Base-by-base conservation (phyloP, 1,284 basidiomycete species). In the Thecaphora frezii region DNA sequence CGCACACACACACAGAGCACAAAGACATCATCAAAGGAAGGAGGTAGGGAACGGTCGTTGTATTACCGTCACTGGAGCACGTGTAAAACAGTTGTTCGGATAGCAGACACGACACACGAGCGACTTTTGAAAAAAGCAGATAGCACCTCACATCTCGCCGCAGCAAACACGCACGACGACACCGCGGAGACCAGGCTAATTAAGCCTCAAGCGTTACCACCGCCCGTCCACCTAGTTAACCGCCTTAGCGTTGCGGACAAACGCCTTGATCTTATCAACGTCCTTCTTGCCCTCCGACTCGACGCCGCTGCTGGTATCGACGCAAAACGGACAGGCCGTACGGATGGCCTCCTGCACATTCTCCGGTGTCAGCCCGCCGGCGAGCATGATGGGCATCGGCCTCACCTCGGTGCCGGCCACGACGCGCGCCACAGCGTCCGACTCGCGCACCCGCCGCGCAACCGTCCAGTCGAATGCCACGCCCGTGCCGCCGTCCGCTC, bases 261-360 rank as follows among this genome's bases (percentile, higher is more conserved):
- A 78, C 4, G 46, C 59, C 24, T 46, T 43, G 50, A 78, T 76
- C 59, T 69, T 69, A 12, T 33, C 51, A 3, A 50, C 28, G 46
- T 75, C 74, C 61, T 78, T 78, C 10, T 36, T 46, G 16, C 76
- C 75, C 12, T 69, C 69, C 0, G 56, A 61, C 45, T 78, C 76
- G 21, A 78, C 76, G n/a, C 76, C 76, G 7, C 60, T 62, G 53
- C 65, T 69, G 19, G 73, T 76, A 55, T 78, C 76, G 21, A 77
- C 71, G 22, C 59, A 66, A 13, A 68, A 62, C 0, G 68, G 72
- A 21, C 43, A 30, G 3, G 65, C 69, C 3, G 19, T 21, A 33
- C 44, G 21, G 28, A 76, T 51, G 1, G 74, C 76, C 44, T 59
- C 33, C 5, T 28, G 46, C 12, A 78, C 76, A 43, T 78, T 78